Evolutionary conservation across 306 rosid species (phyloP), one percentile per base, ranked within the genome.

Genomic region (Sechiopsis laciniata): DNA sequence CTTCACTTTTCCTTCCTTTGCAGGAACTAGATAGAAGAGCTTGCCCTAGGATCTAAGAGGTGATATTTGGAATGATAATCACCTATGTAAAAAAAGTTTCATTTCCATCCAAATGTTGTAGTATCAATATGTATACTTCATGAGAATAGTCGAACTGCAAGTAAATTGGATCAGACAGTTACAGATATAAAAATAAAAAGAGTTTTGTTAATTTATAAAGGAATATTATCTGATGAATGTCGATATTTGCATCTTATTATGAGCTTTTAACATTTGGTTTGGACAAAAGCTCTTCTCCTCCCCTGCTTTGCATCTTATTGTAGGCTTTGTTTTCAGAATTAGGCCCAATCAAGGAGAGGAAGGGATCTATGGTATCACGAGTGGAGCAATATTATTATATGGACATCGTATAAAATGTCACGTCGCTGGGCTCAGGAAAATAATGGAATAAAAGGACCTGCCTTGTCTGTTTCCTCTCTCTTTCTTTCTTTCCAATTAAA

Each of bases 391-490:
- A 24, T 21, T 69, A 45, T 45, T 66, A 14, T 68, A 68, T 48
- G 15, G 40, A 52, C 9, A 13, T 51, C 58, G 74, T 70, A 70
- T 70, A 70, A 70, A 70, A 52, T 70, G 74, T 70, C 74, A 70
- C 74, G 60, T 70, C 74, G 56, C 58, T 70, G 59, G 73, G 74
- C 58, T 51, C 59, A 69, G 58, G 74, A 69, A 69, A 69, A 69
- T 69, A 69, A 69, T 69, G 74, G 74, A 70, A 70, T 50, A 51
- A 70, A 70, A 70, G 74, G 74, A 70, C 74, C 74, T 70, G 74
- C 74, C 45, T 70, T 70, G 45, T 70, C 74, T 69, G 74, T 17
- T 51, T 8, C 46, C 46, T 40, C 46, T 19, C 17, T 22, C 72
- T 21, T 42, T 17, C 29, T 66, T 45, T 66, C 40, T 51, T 50